Conservation (phyloP, 805 yeast genomes). For the Grigorovia jiainica region DNA sequence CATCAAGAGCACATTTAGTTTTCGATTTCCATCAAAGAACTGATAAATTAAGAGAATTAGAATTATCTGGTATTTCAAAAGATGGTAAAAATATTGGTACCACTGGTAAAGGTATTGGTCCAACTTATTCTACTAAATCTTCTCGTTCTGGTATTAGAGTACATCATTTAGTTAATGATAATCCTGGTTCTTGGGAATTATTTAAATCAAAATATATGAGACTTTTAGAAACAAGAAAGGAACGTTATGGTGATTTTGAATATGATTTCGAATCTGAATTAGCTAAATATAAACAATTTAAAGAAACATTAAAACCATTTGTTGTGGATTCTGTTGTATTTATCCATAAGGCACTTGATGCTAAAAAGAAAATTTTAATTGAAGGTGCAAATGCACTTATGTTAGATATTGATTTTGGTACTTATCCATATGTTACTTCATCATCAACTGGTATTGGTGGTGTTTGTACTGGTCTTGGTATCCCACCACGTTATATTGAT, state of each 20-base stretch:
- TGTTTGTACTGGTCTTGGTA: slow-evolving; percentile 90
- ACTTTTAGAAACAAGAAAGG: slow-evolving; percentile 68
- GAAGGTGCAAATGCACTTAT: slow-evolving; percentile 98
- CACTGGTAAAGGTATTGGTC: slow-evolving; percentile 98
- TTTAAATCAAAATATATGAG: slow-evolving; percentile 71
- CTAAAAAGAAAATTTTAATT: slow-evolving; percentile 77
- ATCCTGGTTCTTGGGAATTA: slow-evolving; percentile 88
- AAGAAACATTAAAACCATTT: slow-evolving; percentile 71
- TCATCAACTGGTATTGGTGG: slow-evolving; percentile 97
- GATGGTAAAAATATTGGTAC: slow-evolving; percentile 87
- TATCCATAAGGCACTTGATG: slow-evolving; percentile 66
- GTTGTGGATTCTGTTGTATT: slow-evolving; percentile 88
- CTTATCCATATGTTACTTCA: slow-evolving; percentile 95
- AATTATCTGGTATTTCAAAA: slow-evolving; percentile 45
- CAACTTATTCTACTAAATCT: slow-evolving; percentile 94
- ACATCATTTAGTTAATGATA: slow-evolving; percentile 86
- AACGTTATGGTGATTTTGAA: slow-evolving; percentile 89
- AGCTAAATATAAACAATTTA: slow-evolving; percentile 62
- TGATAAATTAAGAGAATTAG: slow-evolving; percentile 90
- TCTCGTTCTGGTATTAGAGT: slow-evolving; percentile 95
- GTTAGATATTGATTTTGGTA: slow-evolving; percentile 96
- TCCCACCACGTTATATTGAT: slow-evolving; percentile 79
- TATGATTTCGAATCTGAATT: slow-evolving; percentile 78
- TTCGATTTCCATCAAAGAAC: slow-evolving; percentile 97
- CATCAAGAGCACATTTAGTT: slow-evolving; percentile 92